Evolutionary conservation across 164 flowering plant genomes (phyloP).

Genomic region (Tetrastigma voinierianum): DNA sequence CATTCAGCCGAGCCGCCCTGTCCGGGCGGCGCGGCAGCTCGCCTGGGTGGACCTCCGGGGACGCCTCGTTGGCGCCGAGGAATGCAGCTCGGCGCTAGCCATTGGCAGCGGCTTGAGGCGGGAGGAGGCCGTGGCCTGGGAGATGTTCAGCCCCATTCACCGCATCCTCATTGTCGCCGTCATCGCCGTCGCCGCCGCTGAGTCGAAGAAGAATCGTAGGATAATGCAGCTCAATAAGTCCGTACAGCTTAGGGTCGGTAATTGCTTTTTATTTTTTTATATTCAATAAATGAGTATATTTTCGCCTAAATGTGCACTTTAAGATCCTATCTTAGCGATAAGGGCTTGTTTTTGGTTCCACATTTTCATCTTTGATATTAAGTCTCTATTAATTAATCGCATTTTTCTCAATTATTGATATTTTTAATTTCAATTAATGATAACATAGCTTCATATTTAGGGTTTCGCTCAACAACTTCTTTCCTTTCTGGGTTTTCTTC

Average conservation of each 20-base stretch:
- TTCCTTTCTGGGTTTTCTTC: no score
- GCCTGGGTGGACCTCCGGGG: constrained; percentile 77
- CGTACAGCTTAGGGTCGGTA: constrained; percentile 72
- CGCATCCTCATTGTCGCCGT: constrained; percentile 68
- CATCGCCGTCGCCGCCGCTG: constrained; percentile 55
- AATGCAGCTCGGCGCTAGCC: constrained; percentile 60
- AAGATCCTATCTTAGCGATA: not conserved
- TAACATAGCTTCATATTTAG: no score
- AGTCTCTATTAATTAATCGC: no score
- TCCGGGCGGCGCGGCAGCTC: constrained; percentile 30
- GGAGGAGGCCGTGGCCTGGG: constrained; percentile 71
- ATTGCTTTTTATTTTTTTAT: not conserved
- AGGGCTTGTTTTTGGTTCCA: no score
- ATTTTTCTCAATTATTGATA: no score
- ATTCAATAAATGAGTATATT: not conserved
- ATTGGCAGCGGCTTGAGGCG: constrained; percentile 42
- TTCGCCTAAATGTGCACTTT: not conserved
- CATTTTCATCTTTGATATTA: no score
- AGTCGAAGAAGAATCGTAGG: constrained; percentile 46
- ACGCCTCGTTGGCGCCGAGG: constrained; percentile 66
- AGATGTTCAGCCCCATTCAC: constrained; percentile 76
- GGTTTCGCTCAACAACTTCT: no score
- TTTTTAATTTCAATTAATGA: no score
- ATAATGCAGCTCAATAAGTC: constrained; percentile 47
- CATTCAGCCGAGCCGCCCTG: constrained; percentile 37